These are phyloP conservation scores for Sarocladiaceae sp. DNA, from an alignment of 2,329 filamentous ascomycete species.

Conservation along the genomic window DNA sequence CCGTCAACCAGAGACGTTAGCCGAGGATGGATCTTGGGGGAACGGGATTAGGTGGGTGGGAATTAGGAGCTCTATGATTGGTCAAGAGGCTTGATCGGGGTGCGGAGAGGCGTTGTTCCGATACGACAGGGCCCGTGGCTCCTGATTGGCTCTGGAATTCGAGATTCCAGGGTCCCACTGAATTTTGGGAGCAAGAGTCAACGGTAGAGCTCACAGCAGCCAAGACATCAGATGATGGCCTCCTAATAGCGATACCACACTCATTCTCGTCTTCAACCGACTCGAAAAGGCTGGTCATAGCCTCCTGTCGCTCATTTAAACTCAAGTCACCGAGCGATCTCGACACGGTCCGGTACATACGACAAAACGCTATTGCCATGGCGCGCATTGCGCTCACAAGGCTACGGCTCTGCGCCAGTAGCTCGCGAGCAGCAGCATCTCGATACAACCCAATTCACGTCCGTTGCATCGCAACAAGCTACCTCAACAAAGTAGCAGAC, in stretches of 20 bases:
- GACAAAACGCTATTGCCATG: not conserved
- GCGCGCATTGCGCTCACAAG: not conserved
- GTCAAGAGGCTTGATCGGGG: slow-evolving; percentile 16
- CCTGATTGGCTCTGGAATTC: slow-evolving; percentile 23
- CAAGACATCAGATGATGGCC: no score
- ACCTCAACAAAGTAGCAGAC: slow-evolving; percentile 34
- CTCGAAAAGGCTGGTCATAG: no score
- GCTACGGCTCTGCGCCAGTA: not conserved
- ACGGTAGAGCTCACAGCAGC: slow-evolving; percentile 3
- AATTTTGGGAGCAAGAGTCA: slow-evolving; percentile 2
- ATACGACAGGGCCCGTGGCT: not conserved
- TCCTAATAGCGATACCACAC: no score
- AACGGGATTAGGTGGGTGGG: slow-evolving; percentile 32
- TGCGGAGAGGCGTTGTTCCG: slow-evolving; percentile 23
- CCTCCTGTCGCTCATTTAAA: no score
- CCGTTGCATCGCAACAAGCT: slow-evolving; percentile 30
- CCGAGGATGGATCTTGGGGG: slow-evolving; percentile 46
- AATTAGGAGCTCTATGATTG: slow-evolving; percentile 31
- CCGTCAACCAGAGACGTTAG: slow-evolving; percentile 23
- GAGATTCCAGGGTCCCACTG: slow-evolving; percentile 10
- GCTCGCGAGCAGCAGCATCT: not conserved
- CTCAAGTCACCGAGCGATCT: no score
- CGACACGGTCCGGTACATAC: not conserved
- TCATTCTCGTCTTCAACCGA: no score
- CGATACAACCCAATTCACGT: not conserved